A percentile compares a stretch with the other conserved stretches of the same genome.
Conservation (phyloP, 805 yeast genomes). For the Ogataea henricii region DNA sequence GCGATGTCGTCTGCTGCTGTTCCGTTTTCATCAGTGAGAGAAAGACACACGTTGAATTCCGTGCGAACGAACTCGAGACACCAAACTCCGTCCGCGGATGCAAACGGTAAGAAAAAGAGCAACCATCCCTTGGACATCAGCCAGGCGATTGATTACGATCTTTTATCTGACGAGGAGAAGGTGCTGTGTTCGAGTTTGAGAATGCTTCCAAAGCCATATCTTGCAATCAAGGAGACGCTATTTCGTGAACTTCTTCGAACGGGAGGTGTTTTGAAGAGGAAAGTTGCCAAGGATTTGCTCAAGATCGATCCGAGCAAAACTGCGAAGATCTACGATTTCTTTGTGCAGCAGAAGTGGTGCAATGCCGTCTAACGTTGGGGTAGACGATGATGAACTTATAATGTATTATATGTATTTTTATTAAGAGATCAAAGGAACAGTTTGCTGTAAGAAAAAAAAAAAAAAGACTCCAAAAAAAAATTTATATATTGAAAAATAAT, state of each 20-base stretch:
- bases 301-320: conserved; percentile 88
- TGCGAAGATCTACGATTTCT: conserved; percentile 86
- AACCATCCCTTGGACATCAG: conserved; percentile 64
- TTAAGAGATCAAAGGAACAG: neutral
- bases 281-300: conserved; percentile 79
- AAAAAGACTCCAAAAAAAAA: neutral
- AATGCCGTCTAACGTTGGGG: conserved; percentile 21
- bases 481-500: neutral
- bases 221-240: conserved; percentile 86
- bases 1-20: conserved; percentile 29
- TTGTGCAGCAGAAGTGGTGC: conserved; percentile 90
- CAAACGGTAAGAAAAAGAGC: conserved; percentile 39
- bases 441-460: neutral
- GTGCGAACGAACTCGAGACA: conserved; percentile 32
- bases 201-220: conserved; percentile 88
- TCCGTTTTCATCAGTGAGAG: conserved; percentile 39
- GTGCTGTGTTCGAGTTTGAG: conserved; percentile 80
- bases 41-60: conserved; percentile 34
- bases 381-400: conserved; percentile 1
- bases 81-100: conserved; percentile 29
- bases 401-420: conserved; percentile 11
- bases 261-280: conserved; percentile 81
- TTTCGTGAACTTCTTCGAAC: conserved; percentile 84
- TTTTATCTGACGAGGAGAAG: conserved; percentile 86
- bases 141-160: conserved; percentile 78